Percentiles rank a stretch among this genome's conserved stretches.
These are phyloP conservation scores for Chrysoporthe deuterocubensis DNA, from an alignment of 2,329 filamentous ascomycete genomes.

Conservation along the genomic window DNA sequence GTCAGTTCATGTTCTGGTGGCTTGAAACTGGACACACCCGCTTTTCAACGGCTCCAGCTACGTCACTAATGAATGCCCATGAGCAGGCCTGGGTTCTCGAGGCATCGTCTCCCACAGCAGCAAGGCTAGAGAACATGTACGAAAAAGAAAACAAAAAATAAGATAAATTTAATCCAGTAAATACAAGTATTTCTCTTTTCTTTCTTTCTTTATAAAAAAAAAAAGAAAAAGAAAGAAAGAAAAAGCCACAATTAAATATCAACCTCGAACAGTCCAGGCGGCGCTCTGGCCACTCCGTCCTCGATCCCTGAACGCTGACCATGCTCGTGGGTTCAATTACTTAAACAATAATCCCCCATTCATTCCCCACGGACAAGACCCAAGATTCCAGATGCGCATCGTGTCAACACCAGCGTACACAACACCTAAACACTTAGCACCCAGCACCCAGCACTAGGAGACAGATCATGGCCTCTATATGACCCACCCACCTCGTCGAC, in stretches of 20 bases:
- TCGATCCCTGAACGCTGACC: constrained; percentile 1
- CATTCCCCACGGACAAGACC: neutral
- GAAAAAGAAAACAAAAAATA: neutral
- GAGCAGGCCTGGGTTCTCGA: neutral
- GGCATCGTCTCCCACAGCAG: neutral
- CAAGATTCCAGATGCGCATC: constrained; percentile 7
- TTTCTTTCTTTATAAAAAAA: neutral
- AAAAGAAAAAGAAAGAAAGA: neutral
- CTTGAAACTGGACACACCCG: too few relatives aligned
- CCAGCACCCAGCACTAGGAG: neutral
- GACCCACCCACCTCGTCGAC: constrained; percentile 2
- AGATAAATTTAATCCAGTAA: too few relatives aligned
- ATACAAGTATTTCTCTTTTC: neutral
- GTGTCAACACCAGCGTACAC: constrained; percentile 1
- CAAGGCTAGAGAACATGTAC: neutral
- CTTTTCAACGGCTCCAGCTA: neutral
- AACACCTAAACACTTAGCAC: too few relatives aligned
- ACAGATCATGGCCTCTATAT: constrained; percentile 16
- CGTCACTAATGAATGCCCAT: neutral
- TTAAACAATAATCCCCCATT: neutral
- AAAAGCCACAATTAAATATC: neutral
- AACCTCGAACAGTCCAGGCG: too few relatives aligned
- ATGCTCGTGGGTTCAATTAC: too few relatives aligned
- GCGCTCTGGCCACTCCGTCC: too few relatives aligned
- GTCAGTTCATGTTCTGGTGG: too few relatives aligned